Conservation (phyloP, 1,139 yeast genomes). For the Diutina mesorugosa region DNA sequence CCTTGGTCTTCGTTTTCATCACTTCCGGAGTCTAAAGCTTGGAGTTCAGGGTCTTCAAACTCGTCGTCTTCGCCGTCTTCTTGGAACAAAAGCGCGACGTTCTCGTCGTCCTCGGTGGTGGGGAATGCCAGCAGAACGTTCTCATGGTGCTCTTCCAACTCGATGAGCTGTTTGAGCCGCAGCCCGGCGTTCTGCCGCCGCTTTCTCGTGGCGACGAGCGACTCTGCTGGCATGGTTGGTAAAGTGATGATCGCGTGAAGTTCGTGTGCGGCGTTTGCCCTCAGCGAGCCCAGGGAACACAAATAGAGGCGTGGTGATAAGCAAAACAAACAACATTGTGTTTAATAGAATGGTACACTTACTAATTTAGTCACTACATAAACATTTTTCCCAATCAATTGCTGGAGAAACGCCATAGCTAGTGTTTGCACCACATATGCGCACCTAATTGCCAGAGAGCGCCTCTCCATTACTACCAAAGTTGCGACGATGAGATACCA, state of each 20-base stretch:
- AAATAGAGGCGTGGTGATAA: too few species aligned
- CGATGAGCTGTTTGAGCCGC: slow-evolving; percentile 58
- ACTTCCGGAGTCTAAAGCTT: slow-evolving; percentile 8
- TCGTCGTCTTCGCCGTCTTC: slow-evolving; percentile 83
- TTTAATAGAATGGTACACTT: too few species aligned
- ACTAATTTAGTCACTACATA: too few species aligned
- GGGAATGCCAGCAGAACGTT: slow-evolving; percentile 16
- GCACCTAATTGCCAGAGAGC: neutral
- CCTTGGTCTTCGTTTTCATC: slow-evolving; percentile 17
- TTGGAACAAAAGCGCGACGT: slow-evolving; percentile 60
- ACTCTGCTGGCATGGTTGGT: neutral
- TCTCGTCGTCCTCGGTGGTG: slow-evolving; percentile 55
- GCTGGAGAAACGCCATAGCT: too few species aligned
- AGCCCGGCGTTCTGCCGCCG: slow-evolving; percentile 89
- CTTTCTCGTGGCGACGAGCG: slow-evolving; percentile 54
- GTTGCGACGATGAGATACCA: neutral
- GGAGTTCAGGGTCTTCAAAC: slow-evolving; percentile 31
- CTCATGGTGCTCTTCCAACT: slow-evolving; percentile 43
- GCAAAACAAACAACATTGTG: too few species aligned
- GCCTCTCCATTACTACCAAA: neutral
- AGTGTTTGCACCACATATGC: neutral
- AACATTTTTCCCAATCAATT: too few species aligned
- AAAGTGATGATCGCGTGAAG: neutral
- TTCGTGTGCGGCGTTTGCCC: neutral
- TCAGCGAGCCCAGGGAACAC: too few species aligned